Conservation (phyloP, 2,329 filamentous ascomycete genomes). For the Colletotrichum paranaense region DNA sequence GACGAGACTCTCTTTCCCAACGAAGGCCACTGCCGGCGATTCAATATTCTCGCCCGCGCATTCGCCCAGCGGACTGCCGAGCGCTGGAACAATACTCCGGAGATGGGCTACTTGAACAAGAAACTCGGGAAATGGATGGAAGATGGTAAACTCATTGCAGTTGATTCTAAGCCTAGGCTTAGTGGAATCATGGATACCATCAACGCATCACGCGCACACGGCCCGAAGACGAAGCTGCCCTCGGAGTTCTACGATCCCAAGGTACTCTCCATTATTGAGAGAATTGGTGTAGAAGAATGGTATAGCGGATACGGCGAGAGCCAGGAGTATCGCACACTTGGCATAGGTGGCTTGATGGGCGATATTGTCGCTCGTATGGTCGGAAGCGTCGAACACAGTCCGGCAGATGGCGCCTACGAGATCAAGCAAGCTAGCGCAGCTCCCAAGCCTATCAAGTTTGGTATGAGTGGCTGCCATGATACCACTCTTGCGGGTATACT, state of each 20-base stretch:
- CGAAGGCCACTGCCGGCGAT: conserved; percentile 76
- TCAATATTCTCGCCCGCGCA: conserved; percentile 74
- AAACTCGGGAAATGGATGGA: conserved; percentile 90
- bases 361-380: conserved; percentile 85
- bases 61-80: conserved; percentile 79
- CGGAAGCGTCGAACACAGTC: conserved; percentile 68
- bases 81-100: conserved; percentile 79
- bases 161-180: conserved; percentile 85
- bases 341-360: conserved; percentile 86
- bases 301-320: conserved; percentile 88
- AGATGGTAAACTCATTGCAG: conserved; percentile 74
- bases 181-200: conserved; percentile 95
- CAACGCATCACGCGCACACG: conserved; percentile 89
- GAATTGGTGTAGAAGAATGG: conserved; percentile 92
- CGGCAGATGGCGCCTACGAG: conserved; percentile 65
- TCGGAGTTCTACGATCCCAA: conserved; percentile 87
- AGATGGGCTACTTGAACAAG: conserved; percentile 86
- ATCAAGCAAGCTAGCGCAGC: conserved; percentile 50
- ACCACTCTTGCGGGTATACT: conserved; percentile 88
- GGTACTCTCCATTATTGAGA: conserved; percentile 75
- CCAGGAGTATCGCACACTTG: conserved; percentile 86
- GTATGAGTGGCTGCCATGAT: conserved; percentile 89
- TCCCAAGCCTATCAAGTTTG: conserved; percentile 72
- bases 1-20: conserved; percentile 88
- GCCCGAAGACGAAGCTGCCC: conserved; percentile 81